These are phyloP conservation scores for Cymbomonas tetramitiformis DNA, from an alignment of 139 green algal genomes.

Conservation along the genomic window DNA sequence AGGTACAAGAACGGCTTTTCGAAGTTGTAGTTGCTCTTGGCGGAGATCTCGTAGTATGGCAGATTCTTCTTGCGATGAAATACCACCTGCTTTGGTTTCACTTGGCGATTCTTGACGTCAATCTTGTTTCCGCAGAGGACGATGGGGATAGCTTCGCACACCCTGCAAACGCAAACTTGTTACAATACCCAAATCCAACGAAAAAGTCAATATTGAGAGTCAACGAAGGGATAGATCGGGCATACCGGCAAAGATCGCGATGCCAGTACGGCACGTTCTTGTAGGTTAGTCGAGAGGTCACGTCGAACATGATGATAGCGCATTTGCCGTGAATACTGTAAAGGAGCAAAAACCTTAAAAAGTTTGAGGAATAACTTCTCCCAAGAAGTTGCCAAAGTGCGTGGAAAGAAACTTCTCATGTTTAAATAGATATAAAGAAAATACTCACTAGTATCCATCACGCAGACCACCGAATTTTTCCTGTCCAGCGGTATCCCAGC, in stretches of 20 bases:
- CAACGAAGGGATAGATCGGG: no score
- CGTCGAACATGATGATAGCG: constrained; percentile 99
- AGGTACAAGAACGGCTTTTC: constrained; percentile 99
- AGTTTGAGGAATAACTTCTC: no score
- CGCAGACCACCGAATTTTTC: constrained; percentile 88
- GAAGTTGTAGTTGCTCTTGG: constrained; percentile 99
- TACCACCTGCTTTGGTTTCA: constrained; percentile 96
- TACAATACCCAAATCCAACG: no score
- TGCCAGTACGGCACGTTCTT: constrained; percentile 99
- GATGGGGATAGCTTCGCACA: constrained; percentile 99
- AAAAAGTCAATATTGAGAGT: no score
- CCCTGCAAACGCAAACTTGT: no score
- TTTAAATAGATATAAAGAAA: no score
- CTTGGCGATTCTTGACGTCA: constrained; percentile 98
- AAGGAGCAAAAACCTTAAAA: not conserved
- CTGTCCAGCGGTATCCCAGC: constrained; percentile 95
- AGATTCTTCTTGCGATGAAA: constrained; percentile 95
- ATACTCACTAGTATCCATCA: constrained; percentile 94
- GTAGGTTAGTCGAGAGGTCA: constrained; percentile 96
- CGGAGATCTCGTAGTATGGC: constrained; percentile 99
- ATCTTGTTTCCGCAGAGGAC: constrained; percentile 99
- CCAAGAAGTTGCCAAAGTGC: no score
- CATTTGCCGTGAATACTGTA: constrained; percentile 98
- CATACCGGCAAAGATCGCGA: constrained; percentile 85
- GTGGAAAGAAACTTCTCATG: no score